Conservation (phyloP, 2,329 filamentous ascomycete genomes). For the Cordyceps tenuipes region DNA sequence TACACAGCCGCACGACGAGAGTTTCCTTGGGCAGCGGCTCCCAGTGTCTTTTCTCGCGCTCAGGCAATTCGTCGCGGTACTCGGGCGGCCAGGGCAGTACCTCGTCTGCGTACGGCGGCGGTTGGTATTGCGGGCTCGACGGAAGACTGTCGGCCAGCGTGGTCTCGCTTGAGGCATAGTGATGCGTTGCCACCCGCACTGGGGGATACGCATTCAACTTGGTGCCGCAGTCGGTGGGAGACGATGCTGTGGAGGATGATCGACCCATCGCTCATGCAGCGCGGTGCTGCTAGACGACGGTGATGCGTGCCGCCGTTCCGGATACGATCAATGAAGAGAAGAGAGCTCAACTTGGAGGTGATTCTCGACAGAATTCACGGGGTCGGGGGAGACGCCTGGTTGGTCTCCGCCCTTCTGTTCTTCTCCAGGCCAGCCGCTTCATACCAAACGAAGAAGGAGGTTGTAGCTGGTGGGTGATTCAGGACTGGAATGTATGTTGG, state of each 20-base stretch:
- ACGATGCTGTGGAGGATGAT: not conserved
- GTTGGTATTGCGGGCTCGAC: not conserved
- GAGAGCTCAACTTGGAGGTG: not conserved
- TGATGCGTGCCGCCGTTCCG: not conserved
- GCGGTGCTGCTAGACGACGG: not conserved
- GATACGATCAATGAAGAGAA: not conserved
- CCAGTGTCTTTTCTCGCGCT: not conserved
- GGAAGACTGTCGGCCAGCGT: constrained; percentile 4
- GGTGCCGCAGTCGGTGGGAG: not conserved
- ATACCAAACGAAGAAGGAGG: not conserved
- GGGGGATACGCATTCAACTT: not conserved
- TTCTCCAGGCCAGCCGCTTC: not conserved
- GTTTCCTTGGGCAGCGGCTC: not conserved
- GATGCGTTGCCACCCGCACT: not conserved
- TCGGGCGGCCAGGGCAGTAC: not conserved
- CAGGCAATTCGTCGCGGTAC: not conserved
- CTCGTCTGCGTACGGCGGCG: constrained; percentile 6
- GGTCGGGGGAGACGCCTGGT: not conserved
- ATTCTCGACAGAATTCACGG: not conserved
- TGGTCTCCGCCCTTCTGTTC: not conserved
- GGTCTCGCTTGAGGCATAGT: constrained; percentile 2
- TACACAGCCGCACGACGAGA: not conserved
- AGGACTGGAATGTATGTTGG: constrained; percentile 1
- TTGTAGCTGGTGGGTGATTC: not conserved
- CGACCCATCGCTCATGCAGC: not conserved